phyloP scores from a whole-genome alignment of 805 yeast species.

The Isabelozyma pseudorhagii region DNA sequence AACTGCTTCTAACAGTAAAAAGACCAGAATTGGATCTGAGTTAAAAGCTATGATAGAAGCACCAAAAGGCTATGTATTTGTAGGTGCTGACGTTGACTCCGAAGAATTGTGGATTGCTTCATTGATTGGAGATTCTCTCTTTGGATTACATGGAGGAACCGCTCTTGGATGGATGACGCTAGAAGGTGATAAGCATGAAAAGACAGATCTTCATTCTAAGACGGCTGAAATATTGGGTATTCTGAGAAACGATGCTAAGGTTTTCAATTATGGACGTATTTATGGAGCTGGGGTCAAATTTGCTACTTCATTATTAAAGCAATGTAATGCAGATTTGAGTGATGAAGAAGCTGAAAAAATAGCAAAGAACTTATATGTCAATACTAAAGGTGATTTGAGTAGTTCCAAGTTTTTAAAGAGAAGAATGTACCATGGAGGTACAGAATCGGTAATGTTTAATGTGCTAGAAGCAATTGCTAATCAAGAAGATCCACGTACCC shows the following conservation, averaged over 20 bases:
- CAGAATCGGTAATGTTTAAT: conserved; percentile 90
- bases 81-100: conserved; percentile 98
- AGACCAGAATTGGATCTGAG: conserved; percentile 85
- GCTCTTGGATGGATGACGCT: conserved; percentile 99
- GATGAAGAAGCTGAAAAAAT: conserved; percentile 63
- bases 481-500: conserved; percentile 78
- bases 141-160: conserved; percentile 89
- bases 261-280: conserved; percentile 94
- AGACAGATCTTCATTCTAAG: conserved; percentile 92
- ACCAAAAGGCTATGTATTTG: conserved; percentile 85
- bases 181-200: conserved; percentile 88
- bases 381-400: conserved; percentile 68
- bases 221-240: conserved; percentile 90
- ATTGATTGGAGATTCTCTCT: conserved; percentile 85
- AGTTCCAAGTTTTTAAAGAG: conserved; percentile 19
- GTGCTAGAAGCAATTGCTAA: conserved; percentile 84
- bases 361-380: conserved; percentile 67
- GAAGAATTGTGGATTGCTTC: conserved; percentile 99
- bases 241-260: conserved; percentile 86
- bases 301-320: conserved; percentile 79
- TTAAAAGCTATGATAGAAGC: conserved; percentile 82
- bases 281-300: conserved; percentile 96
- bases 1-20: conserved; percentile 93
- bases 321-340: conserved; percentile 69
- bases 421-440: conserved; percentile 75